Base-by-base conservation (phyloP, 306 rosid species). In the Vachellia collinsii region DNA sequence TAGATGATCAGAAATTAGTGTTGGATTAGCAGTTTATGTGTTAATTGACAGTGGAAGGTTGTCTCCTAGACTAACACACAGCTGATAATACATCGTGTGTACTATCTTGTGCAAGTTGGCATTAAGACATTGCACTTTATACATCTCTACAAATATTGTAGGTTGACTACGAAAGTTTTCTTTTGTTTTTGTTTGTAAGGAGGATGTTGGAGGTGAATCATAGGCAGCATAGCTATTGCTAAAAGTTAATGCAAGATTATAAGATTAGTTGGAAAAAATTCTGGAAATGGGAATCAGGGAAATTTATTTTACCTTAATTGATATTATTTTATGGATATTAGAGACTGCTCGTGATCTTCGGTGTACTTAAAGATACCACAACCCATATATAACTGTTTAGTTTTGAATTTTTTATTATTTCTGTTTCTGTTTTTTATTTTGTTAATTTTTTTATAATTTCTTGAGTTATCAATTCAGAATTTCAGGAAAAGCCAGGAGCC, bases 401-500 rank as follows among this genome's bases (percentile, higher is more conserved):
- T 37, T 12, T 42, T 69, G 37, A 10, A 1, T 11, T 43, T 69
- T 43, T 39, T 39, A 47, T 11, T 19, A 8, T 38, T 65, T 34
- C 37, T 63, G 41, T 19, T 56, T 59, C 37, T 66, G 0, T 37
- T 38, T 66, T 66, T 38, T 68, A 20, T 42, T 41, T 54, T n/a
- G 67, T 37, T 66, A 16, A 2, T 50, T 43, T 74, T 29, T 63
- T 23, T 71, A 11, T 53, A 36, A 73, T 79, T 42, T 72, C 11
- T 87, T 51, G 79, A 36, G 71, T 68, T 73, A 76, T 75, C 82
- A 78, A 59, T 85, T 84, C 91, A 95, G 98, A 78, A 80, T 70
- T 86, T 77, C 78, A 87, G 94, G 88, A 87, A 87, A 84, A 87
- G 75, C 76, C 91, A 91, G 85, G 94, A 88, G 88, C 97, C 98